Percentiles rank a stretch among this genome's conserved stretches.
These are phyloP conservation scores for Blepharisma stoltei DNA, from an alignment of 73 alveolate genomes.

Conservation along the genomic window DNA sequence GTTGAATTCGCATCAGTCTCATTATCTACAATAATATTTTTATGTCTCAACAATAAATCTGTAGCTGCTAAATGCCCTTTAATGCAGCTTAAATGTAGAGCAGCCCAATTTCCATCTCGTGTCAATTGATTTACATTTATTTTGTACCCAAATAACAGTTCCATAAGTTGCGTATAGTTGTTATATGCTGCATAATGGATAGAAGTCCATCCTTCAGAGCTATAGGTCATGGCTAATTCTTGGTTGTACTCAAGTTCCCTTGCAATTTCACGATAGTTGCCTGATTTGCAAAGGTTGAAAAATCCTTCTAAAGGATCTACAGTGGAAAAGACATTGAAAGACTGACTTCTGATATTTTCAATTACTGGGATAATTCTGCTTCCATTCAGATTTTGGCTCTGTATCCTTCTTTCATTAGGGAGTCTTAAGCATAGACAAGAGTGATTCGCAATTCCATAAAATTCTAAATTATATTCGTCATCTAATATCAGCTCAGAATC, in stretches of 20 bases:
- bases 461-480: neutral
- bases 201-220: constrained; percentile 44
- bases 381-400: neutral
- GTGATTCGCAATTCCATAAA: neutral
- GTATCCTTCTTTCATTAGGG: neutral
- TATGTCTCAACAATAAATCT: neutral
- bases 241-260: neutral
- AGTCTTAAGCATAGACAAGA: neutral
- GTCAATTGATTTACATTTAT: neutral
- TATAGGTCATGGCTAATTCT: neutral
- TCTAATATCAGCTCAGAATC: neutral
- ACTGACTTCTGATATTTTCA: neutral
- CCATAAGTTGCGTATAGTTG: constrained; percentile 6
- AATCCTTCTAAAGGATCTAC: neutral
- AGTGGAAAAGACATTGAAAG: neutral
- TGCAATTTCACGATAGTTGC: neutral
- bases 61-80: neutral
- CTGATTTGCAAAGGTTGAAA: neutral
- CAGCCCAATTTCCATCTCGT: neutral
- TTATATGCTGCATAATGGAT: constrained; percentile 39
- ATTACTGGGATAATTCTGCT: neutral
- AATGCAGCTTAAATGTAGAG: constrained; percentile 10
- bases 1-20: neutral
- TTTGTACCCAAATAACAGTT: neutral
- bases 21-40: neutral